Evolutionary conservation across 108 stramenopile genomes (phyloP).

Genomic region (Mayamaea pseudoterrestris): DNA sequence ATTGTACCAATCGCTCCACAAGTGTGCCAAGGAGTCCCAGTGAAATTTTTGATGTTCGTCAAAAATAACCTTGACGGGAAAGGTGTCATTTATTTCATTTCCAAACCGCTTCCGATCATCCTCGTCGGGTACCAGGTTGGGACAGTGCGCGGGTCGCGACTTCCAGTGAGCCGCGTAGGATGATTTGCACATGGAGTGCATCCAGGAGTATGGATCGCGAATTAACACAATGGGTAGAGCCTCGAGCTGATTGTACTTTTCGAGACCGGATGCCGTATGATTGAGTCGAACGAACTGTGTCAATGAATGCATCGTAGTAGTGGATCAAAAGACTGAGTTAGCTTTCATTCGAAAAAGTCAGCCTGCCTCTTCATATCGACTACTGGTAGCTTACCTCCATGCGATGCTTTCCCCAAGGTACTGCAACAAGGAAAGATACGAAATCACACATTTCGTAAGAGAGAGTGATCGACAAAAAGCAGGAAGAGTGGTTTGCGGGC

Average conservation of each 20-base stretch:
- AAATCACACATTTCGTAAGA: no score
- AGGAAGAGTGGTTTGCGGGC: no score
- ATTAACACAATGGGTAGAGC: slow-evolving; percentile 64
- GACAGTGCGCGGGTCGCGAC: neutral
- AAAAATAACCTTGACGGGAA: neutral
- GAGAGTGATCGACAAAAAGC: no score
- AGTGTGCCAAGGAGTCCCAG: slow-evolving; percentile 35
- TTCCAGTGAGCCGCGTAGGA: slow-evolving; percentile 20
- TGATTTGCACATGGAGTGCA: slow-evolving; percentile 66
- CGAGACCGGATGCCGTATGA: neutral
- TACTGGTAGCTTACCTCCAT: neutral
- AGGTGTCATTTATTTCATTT: neutral
- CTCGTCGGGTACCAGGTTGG: slow-evolving; percentile 22
- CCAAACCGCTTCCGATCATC: slow-evolving; percentile 1
- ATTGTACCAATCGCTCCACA: slow-evolving; percentile 63
- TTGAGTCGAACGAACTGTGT: neutral
- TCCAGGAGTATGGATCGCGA: slow-evolving; percentile 71
- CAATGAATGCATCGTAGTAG: no score
- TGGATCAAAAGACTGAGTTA: no score
- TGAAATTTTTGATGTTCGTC: neutral
- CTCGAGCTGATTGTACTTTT: neutral
- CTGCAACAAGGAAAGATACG: no score
- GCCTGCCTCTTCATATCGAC: no score
- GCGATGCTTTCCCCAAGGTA: slow-evolving; percentile 1
- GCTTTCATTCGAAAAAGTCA: no score